These are phyloP conservation scores for Cryptomeria japonica DNA, from an alignment of 75 land plant genomes.

Conservation along the genomic window DNA sequence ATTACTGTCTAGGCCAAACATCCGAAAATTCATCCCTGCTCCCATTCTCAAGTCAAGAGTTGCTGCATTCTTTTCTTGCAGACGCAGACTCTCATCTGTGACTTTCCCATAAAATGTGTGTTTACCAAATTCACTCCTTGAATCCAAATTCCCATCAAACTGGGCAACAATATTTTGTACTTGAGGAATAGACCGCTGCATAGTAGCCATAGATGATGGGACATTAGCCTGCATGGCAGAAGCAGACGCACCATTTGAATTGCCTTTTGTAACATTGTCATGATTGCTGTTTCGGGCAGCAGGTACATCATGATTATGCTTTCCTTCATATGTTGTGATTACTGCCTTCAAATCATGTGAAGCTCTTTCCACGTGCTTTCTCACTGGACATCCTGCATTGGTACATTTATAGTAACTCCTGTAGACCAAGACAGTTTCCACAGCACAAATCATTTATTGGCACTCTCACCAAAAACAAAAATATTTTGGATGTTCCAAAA, in stretches of 20 bases:
- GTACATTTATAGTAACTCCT: constrained; percentile 37
- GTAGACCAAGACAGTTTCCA: constrained; percentile 5
- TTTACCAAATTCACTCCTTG: constrained; percentile 3
- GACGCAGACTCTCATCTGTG: background rate
- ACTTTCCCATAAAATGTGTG: background rate
- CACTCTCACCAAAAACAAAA: background rate
- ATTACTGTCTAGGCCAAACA: background rate
- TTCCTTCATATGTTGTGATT: constrained; percentile 33
- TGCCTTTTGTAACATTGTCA: constrained; percentile 16
- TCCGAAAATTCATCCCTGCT: constrained; percentile 1
- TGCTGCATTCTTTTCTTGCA: constrained; percentile 8
- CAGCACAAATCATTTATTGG: background rate
- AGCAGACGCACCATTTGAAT: background rate
- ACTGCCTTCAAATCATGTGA: constrained; percentile 31
- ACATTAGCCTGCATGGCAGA: constrained; percentile 4
- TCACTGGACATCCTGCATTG: constrained; percentile 32
- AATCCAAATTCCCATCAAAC: constrained; percentile 3
- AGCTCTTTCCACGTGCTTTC: constrained; percentile 32
- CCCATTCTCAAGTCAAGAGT: constrained; percentile 10
- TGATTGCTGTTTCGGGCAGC: constrained; percentile 33
- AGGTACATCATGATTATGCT: constrained; percentile 35
- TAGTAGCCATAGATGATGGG: constrained; percentile 4
- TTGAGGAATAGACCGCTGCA: constrained; percentile 9
- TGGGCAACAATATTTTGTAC: constrained; percentile 9
- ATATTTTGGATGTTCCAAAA: background rate